A percentile compares a stretch with the other conserved stretches of the same genome.
These are phyloP conservation scores for Lophium mytilinum DNA, from an alignment of 495 filamentous ascomycete species.

Conservation along the genomic window DNA sequence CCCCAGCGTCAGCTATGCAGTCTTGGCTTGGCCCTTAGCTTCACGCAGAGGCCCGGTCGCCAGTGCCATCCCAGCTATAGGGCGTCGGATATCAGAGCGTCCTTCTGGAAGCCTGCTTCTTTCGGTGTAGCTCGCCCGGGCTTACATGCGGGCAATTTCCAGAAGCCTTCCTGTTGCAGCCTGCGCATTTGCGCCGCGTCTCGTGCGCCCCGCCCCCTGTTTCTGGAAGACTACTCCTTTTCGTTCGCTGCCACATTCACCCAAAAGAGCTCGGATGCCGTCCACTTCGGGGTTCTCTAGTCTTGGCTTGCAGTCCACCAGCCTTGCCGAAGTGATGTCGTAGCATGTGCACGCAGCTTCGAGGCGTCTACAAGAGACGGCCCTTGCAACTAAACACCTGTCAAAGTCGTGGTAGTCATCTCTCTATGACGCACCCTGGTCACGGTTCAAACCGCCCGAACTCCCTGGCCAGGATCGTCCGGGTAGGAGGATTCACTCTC, in stretches of 20 bases:
- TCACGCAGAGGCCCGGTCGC: too few species aligned
- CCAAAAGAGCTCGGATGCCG: background rate
- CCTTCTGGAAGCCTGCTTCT: conserved; percentile 20
- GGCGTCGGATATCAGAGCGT: conserved; percentile 21
- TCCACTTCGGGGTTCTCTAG: background rate
- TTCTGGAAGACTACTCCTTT: conserved; percentile 16
- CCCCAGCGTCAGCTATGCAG: background rate
- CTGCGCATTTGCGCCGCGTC: background rate
- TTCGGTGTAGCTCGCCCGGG: conserved; percentile 11
- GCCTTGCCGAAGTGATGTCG: too few species aligned
- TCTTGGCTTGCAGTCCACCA: too few species aligned
- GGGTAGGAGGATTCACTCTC: too few species aligned
- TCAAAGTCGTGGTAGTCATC: too few species aligned
- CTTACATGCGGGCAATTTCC: conserved; percentile 20
- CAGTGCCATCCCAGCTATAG: conserved; percentile 11
- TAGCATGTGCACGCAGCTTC: too few species aligned
- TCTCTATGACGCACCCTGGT: too few species aligned
- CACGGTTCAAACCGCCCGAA: too few species aligned
- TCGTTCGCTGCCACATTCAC: background rate
- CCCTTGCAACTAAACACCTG: too few species aligned
- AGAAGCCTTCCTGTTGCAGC: conserved; percentile 2
- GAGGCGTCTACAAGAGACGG: too few species aligned
- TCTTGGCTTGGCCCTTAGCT: too few species aligned
- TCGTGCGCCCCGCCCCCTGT: background rate
- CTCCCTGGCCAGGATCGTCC: too few species aligned